Percentiles rank a stretch among this genome's conserved stretches.
Evolutionary conservation across 257 asterid genomes (phyloP).

Genomic region (Lycium barbarum): DNA sequence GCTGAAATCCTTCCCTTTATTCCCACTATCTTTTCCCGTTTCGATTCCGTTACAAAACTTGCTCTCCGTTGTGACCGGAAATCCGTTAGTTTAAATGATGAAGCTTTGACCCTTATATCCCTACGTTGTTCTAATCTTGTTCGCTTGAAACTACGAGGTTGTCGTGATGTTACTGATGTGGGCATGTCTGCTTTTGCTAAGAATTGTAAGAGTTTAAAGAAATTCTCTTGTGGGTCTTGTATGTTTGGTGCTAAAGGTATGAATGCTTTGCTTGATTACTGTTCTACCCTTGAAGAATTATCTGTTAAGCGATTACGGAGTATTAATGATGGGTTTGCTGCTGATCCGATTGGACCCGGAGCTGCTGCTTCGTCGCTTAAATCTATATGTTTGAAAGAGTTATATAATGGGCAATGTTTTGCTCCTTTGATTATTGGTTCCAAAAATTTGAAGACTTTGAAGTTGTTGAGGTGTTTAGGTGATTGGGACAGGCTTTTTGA

Average conservation of each 20-base stretch:
- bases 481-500: constrained; percentile 82
- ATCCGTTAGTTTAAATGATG: constrained; percentile 67
- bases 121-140: constrained; percentile 61
- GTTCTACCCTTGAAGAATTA: constrained; percentile 70
- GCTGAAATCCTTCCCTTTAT: constrained; percentile 47
- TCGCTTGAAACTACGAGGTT: constrained; percentile 79
- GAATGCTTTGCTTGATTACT: constrained; percentile 74
- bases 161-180: constrained; percentile 70
- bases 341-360: constrained; percentile 76
- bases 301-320: constrained; percentile 80
- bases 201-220: constrained; percentile 65
- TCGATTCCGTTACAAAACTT: constrained; percentile 73
- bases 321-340: constrained; percentile 55
- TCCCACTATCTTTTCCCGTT: constrained; percentile 61
- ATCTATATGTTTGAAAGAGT: constrained; percentile 75
- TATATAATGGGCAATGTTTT: constrained; percentile 74
- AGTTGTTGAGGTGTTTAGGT: constrained; percentile 74
- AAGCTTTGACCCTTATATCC: constrained; percentile 56
- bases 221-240: constrained; percentile 79
- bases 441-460: constrained; percentile 64
- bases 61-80: constrained; percentile 80
- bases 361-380: constrained; percentile 61
- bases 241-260: constrained; percentile 84
- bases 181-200: constrained; percentile 68
- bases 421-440: constrained; percentile 70